A percentile compares a stretch with the other conserved stretches of the same genome.
phyloP scores from a whole-genome alignment of 495 filamentous ascomycete species.

The Ramalina peruviana region DNA sequence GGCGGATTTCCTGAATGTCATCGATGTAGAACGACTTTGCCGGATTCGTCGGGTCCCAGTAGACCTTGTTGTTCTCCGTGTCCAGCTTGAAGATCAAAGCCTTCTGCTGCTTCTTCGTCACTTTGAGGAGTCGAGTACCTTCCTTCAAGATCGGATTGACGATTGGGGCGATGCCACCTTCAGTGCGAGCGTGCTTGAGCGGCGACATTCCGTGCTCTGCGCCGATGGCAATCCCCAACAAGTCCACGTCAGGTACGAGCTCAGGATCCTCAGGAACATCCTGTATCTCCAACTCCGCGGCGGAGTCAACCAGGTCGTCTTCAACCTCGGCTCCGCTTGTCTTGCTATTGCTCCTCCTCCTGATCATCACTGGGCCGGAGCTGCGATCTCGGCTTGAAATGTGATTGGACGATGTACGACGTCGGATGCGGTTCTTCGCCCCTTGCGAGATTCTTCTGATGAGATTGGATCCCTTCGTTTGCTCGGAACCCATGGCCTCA shows the following conservation, averaged over 20 bases:
- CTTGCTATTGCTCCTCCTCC: slow-evolving; percentile 77
- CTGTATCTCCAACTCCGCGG: slow-evolving; percentile 49
- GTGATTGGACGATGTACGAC: slow-evolving; percentile 59
- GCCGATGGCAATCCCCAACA: background rate
- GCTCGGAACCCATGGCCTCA: slow-evolving; percentile 26
- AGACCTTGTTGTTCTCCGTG: slow-evolving; percentile 66
- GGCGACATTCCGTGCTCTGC: slow-evolving; percentile 1
- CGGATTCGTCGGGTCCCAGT: slow-evolving; percentile 67
- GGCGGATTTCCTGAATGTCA: slow-evolving; percentile 80
- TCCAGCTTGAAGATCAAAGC: slow-evolving; percentile 65
- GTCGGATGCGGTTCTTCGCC: slow-evolving; percentile 46
- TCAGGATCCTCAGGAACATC: slow-evolving; percentile 34
- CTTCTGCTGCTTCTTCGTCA: slow-evolving; percentile 69
- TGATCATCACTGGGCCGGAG: slow-evolving; percentile 74
- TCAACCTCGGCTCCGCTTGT: slow-evolving; percentile 39
- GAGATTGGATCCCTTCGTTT: slow-evolving; percentile 41
- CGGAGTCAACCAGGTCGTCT: slow-evolving; percentile 35
- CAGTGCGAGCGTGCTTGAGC: slow-evolving; percentile 6
- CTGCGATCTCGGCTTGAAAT: slow-evolving; percentile 69
- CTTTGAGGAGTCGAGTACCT: slow-evolving; percentile 63
- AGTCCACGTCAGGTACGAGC: slow-evolving; percentile 5
- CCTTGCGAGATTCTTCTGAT: slow-evolving; percentile 55
- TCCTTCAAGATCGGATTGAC: slow-evolving; percentile 56
- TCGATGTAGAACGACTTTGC: slow-evolving; percentile 84
- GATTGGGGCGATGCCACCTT: slow-evolving; percentile 46